Evolutionary conservation across 768 basidiomycete species (phyloP).

Genomic region (Naganishia randhawae): DNA sequence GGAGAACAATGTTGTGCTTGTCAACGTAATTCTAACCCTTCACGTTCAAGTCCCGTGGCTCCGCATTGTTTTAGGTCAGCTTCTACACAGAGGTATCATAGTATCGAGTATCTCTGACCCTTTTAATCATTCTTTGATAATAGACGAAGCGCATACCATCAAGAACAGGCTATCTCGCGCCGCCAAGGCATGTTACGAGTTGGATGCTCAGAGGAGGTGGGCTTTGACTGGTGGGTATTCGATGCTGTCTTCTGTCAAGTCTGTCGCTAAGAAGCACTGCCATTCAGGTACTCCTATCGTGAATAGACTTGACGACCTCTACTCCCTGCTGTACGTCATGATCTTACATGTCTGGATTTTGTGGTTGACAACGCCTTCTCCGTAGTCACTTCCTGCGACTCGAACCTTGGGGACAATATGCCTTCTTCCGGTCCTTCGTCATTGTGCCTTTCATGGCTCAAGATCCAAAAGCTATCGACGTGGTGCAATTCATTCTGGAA

Average conservation of each 20-base stretch:
- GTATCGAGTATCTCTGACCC: too few species aligned
- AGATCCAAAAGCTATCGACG: slow-evolving; percentile 87
- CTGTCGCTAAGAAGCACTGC: not conserved
- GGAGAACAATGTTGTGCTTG: not conserved
- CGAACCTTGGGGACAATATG: slow-evolving; percentile 52
- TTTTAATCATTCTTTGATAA: slow-evolving; percentile 16
- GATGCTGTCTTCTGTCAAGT: not conserved
- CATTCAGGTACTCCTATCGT: slow-evolving; percentile 83
- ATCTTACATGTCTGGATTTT: not conserved
- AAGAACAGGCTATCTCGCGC: slow-evolving; percentile 65
- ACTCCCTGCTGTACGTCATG: slow-evolving; percentile 58
- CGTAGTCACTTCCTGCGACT: slow-evolving; percentile 49
- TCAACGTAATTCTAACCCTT: slow-evolving; percentile 5
- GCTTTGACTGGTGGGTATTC: slow-evolving; percentile 67
- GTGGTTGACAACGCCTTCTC: slow-evolving; percentile 10
- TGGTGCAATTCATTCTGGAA: slow-evolving; percentile 91
- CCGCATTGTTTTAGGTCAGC: slow-evolving; percentile 61
- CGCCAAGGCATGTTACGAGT: slow-evolving; percentile 66
- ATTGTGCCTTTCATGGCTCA: slow-evolving; percentile 85
- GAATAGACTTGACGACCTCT: slow-evolving; percentile 86
- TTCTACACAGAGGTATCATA: not conserved
- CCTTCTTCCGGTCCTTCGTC: slow-evolving; percentile 79
- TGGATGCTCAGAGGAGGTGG: slow-evolving; percentile 77
- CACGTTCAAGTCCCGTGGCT: slow-evolving; percentile 66
- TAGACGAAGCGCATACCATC: slow-evolving; percentile 90